Evolutionary conservation across 225 moss, liverwort and hornwort genomes (phyloP), one percentile per base, ranked within the genome.

Genomic region (Antitrichia curtipendula): DNA sequence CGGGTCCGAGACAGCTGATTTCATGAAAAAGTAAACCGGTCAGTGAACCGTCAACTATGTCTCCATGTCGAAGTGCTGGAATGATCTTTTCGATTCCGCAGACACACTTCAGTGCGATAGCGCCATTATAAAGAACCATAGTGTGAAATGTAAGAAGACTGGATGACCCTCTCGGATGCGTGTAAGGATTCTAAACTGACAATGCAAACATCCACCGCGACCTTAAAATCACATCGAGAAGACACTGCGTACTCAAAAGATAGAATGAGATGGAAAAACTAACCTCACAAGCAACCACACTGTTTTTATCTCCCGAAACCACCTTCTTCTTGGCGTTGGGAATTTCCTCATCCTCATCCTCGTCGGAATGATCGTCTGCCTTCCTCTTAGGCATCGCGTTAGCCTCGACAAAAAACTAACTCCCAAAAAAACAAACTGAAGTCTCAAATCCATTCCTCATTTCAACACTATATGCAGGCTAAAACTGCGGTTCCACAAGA

Each of bases 1-100:
- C 90, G 89, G 75, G 74, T 90, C 65, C 78, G 59, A 27, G 88
- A 91, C 88, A 91, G 75, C 91, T 89, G 82, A 74, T 85, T 87
- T 28, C 78, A 88, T 73, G 68, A 43, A 32, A 70, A 85, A 70
- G 69, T 57, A 82, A 74, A 82, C 10, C 22, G 76, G 73, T 45
- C 54, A 84, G 52, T 43, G 24, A 57, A 86, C 64, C 70, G 36
- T 66, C 59, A 79, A 61, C 62, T 23, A 34, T 34, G 40, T 54
- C 73, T 41, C 14, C 32, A 52, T 74, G 53, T 34, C 25, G 54
- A 21, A 38, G 40, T 38, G 32, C 23, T 49, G 34, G 60, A 54
- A 88, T 50, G 40, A 60, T 65, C 28, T 54, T 72, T 45, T 49
- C 61, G 63, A 73, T 56, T 71, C 25, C 61, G 53, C 24, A 53